Evolutionary conservation across 2,329 filamentous ascomycete genomes (phyloP).

Genomic region (Talaromyces sp.): DNA sequence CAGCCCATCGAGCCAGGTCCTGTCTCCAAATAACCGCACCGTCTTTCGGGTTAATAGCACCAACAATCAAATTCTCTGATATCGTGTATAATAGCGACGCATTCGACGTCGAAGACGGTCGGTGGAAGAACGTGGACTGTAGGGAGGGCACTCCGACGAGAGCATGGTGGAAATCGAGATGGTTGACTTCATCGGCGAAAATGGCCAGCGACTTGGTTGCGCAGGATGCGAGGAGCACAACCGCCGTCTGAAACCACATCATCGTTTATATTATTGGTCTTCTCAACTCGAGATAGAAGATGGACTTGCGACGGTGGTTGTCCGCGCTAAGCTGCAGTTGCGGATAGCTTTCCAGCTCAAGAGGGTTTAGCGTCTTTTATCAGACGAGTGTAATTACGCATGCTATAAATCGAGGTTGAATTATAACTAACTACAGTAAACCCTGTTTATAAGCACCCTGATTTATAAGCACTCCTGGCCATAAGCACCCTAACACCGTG

Average conservation of each 20-base stretch:
- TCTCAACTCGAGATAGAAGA: conserved; percentile 10
- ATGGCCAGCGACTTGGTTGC: conserved; percentile 59
- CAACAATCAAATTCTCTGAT: conserved; percentile 76
- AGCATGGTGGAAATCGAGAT: conserved; percentile 88
- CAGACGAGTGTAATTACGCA: no score
- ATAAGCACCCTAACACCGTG: no score
- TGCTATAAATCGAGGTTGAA: no score
- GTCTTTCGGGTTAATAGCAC: conserved; percentile 82
- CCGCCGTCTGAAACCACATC: conserved; percentile 40
- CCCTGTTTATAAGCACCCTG: no score
- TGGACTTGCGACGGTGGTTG: background rate
- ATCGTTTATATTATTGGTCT: conserved; percentile 13
- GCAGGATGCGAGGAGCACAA: conserved; percentile 40
- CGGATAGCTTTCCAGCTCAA: background rate
- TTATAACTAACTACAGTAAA: no score
- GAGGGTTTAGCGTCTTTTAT: background rate
- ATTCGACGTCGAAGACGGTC: conserved; percentile 73
- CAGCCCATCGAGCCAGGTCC: conserved; percentile 51
- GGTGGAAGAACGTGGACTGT: conserved; percentile 91
- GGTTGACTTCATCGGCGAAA: conserved; percentile 84
- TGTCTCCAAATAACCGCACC: conserved; percentile 86
- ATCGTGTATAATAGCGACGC: conserved; percentile 88
- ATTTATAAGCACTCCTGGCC: no score
- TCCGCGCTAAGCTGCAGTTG: background rate
- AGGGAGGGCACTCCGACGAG: conserved; percentile 78